phyloP scores from a whole-genome alignment of 2,329 filamentous ascomycete genomes.

The Rutstroemia sydowiana region DNA sequence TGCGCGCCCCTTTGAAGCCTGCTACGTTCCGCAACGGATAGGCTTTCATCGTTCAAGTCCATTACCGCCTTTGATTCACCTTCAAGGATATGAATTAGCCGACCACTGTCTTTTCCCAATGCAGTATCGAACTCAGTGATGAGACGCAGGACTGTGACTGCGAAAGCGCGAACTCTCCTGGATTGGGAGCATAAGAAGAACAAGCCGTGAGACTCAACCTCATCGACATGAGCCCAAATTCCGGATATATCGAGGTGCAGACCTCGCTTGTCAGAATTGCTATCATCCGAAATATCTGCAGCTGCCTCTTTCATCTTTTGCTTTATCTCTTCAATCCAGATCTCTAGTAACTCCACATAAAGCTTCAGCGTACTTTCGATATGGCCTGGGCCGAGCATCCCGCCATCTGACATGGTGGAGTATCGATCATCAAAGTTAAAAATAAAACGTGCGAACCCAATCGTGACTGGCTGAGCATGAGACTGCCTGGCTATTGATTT shows the following conservation, averaged over 20 bases:
- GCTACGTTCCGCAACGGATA: slow-evolving; percentile 88
- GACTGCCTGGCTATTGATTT: slow-evolving; percentile 93
- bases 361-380: slow-evolving; percentile 90
- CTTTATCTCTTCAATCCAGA: slow-evolving; percentile 97
- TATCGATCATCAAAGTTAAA: slow-evolving; percentile 98
- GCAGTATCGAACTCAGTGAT: slow-evolving; percentile 92
- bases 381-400: slow-evolving; percentile 87
- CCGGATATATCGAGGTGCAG: slow-evolving; percentile 78
- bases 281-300: slow-evolving; percentile 56
- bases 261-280: slow-evolving; percentile 59
- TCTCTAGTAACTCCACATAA: slow-evolving; percentile 87
- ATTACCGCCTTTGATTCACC: slow-evolving; percentile 82
- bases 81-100: slow-evolving; percentile 88
- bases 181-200: slow-evolving; percentile 98
- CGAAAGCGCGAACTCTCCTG: slow-evolving; percentile 77
- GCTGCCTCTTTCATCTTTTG: slow-evolving; percentile 71
- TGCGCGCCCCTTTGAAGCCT: slow-evolving; percentile 84
- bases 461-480: slow-evolving; percentile 90
- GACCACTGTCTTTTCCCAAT: slow-evolving; percentile 63
- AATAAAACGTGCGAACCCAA: slow-evolving; percentile 93
- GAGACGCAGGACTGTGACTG: slow-evolving; percentile 83
- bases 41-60: slow-evolving; percentile 83
- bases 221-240: slow-evolving; percentile 88
- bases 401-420: slow-evolving; percentile 95
- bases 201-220: slow-evolving; percentile 90